These are phyloP conservation scores for Cladosporium sp. DNA, from an alignment of 2,329 filamentous ascomycete species.

Conservation along the genomic window DNA sequence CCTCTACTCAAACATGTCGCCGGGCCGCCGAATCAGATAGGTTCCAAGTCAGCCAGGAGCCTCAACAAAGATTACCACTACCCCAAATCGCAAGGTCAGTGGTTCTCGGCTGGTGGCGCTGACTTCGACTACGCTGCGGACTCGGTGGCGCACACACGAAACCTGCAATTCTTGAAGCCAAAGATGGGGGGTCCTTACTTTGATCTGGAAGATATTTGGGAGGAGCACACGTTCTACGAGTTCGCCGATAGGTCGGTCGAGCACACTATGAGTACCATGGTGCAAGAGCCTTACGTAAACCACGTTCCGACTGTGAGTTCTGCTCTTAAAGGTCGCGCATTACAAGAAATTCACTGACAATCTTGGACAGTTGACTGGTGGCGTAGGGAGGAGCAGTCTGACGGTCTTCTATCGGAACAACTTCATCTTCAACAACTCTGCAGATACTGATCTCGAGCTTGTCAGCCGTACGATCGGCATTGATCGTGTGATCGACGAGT, in stretches of 20 bases:
- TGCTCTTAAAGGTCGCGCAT: too few species aligned
- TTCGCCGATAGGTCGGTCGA: constrained; percentile 68
- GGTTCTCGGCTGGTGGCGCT: constrained; percentile 35
- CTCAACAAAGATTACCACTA: constrained; percentile 44
- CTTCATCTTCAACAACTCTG: constrained; percentile 73
- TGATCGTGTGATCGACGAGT: constrained; percentile 71
- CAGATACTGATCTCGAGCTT: constrained; percentile 66
- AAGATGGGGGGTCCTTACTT: constrained; percentile 65
- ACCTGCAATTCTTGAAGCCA: constrained; percentile 64
- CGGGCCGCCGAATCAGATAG: constrained; percentile 25
- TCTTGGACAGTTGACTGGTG: constrained; percentile 54
- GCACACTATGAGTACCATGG: constrained; percentile 80
- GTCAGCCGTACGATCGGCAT: constrained; percentile 70
- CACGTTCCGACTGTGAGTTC: constrained; percentile 62
- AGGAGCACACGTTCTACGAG: constrained; percentile 72
- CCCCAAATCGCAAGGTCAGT: constrained; percentile 44
- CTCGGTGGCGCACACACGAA: constrained; percentile 65
- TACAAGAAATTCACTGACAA: not conserved
- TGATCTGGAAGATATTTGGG: constrained; percentile 76
- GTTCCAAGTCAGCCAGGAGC: constrained; percentile 19
- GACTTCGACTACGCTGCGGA: constrained; percentile 57
- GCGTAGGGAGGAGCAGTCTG: constrained; percentile 63
- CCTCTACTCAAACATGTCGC: constrained; percentile 31
- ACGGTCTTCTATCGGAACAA: constrained; percentile 70
- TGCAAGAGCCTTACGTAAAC: constrained; percentile 76